Conservation (phyloP, 2,329 filamentous ascomycete species). For the Ilyonectria destructans region DNA sequence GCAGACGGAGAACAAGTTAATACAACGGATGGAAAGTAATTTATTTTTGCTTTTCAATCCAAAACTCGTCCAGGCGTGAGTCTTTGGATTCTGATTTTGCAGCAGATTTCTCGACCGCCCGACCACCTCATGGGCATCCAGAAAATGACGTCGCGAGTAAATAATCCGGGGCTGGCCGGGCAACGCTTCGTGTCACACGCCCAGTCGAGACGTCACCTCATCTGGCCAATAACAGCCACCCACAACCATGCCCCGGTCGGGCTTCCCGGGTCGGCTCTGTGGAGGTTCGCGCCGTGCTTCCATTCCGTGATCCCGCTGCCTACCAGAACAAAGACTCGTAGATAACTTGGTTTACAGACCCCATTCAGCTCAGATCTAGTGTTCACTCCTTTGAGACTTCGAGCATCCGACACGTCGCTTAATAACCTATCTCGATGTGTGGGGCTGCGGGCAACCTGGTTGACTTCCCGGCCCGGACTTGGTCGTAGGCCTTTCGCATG, state of each 20-base stretch:
- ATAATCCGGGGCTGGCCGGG: slow-evolving; percentile 42
- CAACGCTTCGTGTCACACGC: slow-evolving; percentile 43
- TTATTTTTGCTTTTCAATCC: not conserved
- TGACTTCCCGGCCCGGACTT: no score
- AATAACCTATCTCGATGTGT: no score
- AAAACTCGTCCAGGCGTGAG: not conserved
- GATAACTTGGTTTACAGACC: no score
- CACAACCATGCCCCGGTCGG: slow-evolving; percentile 37
- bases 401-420: no score
- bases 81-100: not conserved
- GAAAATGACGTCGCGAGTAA: slow-evolving; percentile 55
- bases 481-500: no score
- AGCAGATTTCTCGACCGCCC: not conserved
- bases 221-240: slow-evolving; percentile 38
- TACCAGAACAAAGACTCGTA: not conserved
- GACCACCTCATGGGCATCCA: not conserved
- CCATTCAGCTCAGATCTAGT: no score
- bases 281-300: slow-evolving; percentile 17
- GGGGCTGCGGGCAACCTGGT: no score
- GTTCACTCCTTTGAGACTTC: no score
- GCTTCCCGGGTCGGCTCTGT: slow-evolving; percentile 20
- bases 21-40: not conserved
- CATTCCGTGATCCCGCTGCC: slow-evolving; percentile 16
- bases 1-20: not conserved
- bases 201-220: not conserved